These are phyloP conservation scores for Sphaerulina vaccinii DNA, from an alignment of 2,329 filamentous ascomycete species.

Conservation along the genomic window DNA sequence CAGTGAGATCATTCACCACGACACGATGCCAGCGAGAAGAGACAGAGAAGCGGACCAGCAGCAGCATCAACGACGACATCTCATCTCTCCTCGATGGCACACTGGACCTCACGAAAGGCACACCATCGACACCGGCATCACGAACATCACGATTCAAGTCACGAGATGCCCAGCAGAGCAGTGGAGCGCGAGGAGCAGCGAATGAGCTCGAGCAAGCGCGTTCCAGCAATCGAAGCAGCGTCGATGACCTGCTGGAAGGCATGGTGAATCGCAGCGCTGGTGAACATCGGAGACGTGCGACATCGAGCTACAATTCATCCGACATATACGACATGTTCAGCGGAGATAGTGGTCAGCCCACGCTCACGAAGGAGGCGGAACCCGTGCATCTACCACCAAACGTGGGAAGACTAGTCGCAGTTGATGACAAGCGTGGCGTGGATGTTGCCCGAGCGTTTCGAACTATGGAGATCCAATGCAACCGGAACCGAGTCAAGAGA, in stretches of 20 bases:
- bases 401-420: constrained; percentile 43
- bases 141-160: constrained; percentile 34
- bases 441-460: constrained; percentile 51
- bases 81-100: constrained; percentile 31
- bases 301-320: not conserved
- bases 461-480: constrained; percentile 45
- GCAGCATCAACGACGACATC: constrained; percentile 23
- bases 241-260: constrained; percentile 19
- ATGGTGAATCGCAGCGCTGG: constrained; percentile 3
- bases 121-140: constrained; percentile 24
- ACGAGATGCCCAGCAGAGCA: constrained; percentile 25
- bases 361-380: not conserved
- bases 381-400: constrained; percentile 40
- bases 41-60: not conserved
- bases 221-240: constrained; percentile 12
- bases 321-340: not conserved
- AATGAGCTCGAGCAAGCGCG: constrained; percentile 12
- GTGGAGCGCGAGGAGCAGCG: constrained; percentile 14
- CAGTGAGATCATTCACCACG: constrained; percentile 27
- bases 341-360: not conserved
- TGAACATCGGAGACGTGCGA: not conserved
- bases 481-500: constrained; percentile 57
- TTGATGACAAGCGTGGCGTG: constrained; percentile 38
- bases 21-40: constrained; percentile 15
- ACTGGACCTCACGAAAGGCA: constrained; percentile 33